Base-by-base conservation (phyloP, 805 yeast species). In the Kodamaea laetipori region DNA sequence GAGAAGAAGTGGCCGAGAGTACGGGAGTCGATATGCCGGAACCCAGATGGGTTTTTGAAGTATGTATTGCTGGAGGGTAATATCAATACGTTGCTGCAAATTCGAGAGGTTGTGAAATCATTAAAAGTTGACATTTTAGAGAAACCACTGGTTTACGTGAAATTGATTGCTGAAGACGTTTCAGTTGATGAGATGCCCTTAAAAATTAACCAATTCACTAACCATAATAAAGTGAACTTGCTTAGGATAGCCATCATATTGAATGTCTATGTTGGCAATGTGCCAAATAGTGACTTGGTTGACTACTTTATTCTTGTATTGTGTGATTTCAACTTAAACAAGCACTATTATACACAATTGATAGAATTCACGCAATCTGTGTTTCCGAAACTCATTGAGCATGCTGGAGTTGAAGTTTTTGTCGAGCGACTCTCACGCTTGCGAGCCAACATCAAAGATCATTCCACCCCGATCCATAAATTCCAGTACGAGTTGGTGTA, bases 311-410 rank as follows among this genome's bases (percentile, higher is more conserved):
- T 51, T 9, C 46, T 53, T 28, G 32, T 58, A 1, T 46, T 58
- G 16, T 53, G 60, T 13, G 74, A 69, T 49, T 66, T 54, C 43
- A 61, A 61, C 47, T 46, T 58, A 25, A 58, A 57, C 41, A 50
- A 53, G 37, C n/a, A 41, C 21, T 57, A 51, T 13, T 46, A 35
- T 15, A 24, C 16, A 3, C 36, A 34, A 3, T 37, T 64, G 36
- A 27, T 43, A 9, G 43, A 44, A 6, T 53, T 61, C 39, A 42
- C 58, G 6, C 33, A 36, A 6, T 50, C 55, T 11, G 51, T 59
- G 6, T 52, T 64, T 19, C 44, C 49, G 6, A 7, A 13, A 12
- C 16, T 43, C 4, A 31, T 28, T 9, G 12, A 21, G 27, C n/a
- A 27, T 6, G 31, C 17, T 16, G 25, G 16, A 4, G 16, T 23